These are phyloP conservation scores for Penstemon eatonii DNA, from an alignment of 257 asterid species.

Conservation along the genomic window DNA sequence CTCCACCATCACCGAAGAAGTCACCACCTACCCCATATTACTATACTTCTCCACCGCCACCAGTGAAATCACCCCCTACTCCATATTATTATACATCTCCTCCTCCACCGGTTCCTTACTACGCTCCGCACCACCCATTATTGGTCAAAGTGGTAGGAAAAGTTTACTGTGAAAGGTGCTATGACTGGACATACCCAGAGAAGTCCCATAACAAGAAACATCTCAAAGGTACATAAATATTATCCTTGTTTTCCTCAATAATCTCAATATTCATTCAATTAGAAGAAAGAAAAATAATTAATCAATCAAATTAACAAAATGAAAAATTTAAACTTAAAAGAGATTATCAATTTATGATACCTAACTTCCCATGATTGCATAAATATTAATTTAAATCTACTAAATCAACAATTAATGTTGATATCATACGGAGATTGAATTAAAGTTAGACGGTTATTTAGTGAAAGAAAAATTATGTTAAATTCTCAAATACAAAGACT, in stretches of 20 bases:
- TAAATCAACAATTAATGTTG: no score
- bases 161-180: slow-evolving; percentile 32
- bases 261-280: background rate
- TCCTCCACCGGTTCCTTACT: slow-evolving; percentile 18
- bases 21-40: slow-evolving; percentile 14
- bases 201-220: slow-evolving; percentile 34
- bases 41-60: slow-evolving; percentile 22
- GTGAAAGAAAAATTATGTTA: background rate
- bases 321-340: background rate
- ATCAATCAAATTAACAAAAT: background rate
- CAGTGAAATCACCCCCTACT: slow-evolving; percentile 14
- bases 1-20: slow-evolving; percentile 12
- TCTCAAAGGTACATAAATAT: slow-evolving; percentile 36
- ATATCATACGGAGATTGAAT: no score
- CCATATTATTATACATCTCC: slow-evolving; percentile 23
- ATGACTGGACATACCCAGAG: slow-evolving; percentile 27
- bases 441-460: background rate
- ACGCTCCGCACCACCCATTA: slow-evolving; percentile 17
- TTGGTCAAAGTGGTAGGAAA: slow-evolving; percentile 33
- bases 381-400: no score
- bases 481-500: background rate
- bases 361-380: no score
- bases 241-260: no score
- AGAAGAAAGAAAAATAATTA: no score
- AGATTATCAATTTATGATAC: no score